Conservation (phyloP, 495 filamentous ascomycete species). For the Annulohypoxylon moriforme region DNA sequence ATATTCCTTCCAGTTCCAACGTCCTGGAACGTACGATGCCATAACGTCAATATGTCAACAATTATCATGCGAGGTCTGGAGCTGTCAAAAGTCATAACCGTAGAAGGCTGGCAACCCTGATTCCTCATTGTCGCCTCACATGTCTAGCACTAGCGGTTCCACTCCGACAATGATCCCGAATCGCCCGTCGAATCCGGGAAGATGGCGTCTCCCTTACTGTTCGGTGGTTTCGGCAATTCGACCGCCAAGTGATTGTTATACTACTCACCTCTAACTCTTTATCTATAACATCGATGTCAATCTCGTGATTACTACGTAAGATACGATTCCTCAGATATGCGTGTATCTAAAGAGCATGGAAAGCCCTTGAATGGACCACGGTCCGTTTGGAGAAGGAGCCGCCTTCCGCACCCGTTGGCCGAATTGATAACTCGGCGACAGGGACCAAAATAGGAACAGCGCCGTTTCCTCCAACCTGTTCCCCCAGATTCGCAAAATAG, state of each 20-base stretch:
- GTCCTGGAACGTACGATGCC: slow-evolving; percentile 41
- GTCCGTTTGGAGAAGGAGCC: slow-evolving; percentile 42
- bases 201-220: background rate
- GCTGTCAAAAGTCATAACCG: slow-evolving; percentile 13
- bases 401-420: slow-evolving; percentile 38
- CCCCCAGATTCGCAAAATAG: slow-evolving; percentile 44
- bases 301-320: slow-evolving; percentile 7
- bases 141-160: slow-evolving; percentile 9
- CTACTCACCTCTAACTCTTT: background rate
- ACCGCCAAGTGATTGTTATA: background rate
- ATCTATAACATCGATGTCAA: background rate
- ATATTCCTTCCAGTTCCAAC: slow-evolving; percentile 33
- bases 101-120: slow-evolving; percentile 13
- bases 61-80: slow-evolving; percentile 34
- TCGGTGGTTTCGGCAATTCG: background rate
- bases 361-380: slow-evolving; percentile 23
- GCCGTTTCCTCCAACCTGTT: slow-evolving; percentile 24
- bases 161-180: background rate
- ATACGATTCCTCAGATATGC: slow-evolving; percentile 8
- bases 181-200: slow-evolving; percentile 5
- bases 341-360: slow-evolving; percentile 25
- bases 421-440: slow-evolving; percentile 40
- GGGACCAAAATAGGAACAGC: slow-evolving; percentile 39
- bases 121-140: slow-evolving; percentile 9
- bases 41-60: slow-evolving; percentile 15